These are phyloP conservation scores for Sporopachydermia quercuum DNA, from an alignment of 805 yeast genomes.

Conservation along the genomic window DNA sequence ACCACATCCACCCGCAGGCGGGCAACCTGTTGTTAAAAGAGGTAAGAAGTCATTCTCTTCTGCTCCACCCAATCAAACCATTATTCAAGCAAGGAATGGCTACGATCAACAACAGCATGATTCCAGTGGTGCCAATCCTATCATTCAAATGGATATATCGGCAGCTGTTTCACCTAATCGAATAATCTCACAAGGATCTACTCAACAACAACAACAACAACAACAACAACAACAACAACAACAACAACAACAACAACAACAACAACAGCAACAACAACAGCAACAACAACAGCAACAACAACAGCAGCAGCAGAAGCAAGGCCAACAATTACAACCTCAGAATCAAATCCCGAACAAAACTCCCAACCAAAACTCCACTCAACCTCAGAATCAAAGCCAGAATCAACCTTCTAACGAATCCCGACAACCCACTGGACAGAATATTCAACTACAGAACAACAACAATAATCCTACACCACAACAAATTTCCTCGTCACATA, in stretches of 20 bases:
- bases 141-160: too few relatives aligned
- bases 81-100: too few relatives aligned
- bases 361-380: slow-evolving; percentile 9
- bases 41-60: not conserved
- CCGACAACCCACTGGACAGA: slow-evolving; percentile 2
- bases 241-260: slow-evolving; percentile 6
- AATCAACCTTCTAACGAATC: slow-evolving; percentile 7
- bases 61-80: too few relatives aligned
- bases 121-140: too few relatives aligned
- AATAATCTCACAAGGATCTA: slow-evolving; percentile 6
- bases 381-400: slow-evolving; percentile 9
- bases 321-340: slow-evolving; percentile 8
- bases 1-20: too few relatives aligned
- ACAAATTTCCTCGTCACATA: not conserved
- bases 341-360: slow-evolving; percentile 7
- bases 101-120: too few relatives aligned
- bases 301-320: slow-evolving; percentile 5
- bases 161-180: too few relatives aligned
- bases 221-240: slow-evolving; percentile 8
- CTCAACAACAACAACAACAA: slow-evolving; percentile 1
- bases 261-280: slow-evolving; percentile 8
- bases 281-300: slow-evolving; percentile 6
- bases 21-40: too few relatives aligned
- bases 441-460: not conserved
- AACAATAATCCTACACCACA: not conserved